These are phyloP conservation scores for Camelina hispida DNA, from an alignment of 345 rosid species.

Conservation along the genomic window DNA sequence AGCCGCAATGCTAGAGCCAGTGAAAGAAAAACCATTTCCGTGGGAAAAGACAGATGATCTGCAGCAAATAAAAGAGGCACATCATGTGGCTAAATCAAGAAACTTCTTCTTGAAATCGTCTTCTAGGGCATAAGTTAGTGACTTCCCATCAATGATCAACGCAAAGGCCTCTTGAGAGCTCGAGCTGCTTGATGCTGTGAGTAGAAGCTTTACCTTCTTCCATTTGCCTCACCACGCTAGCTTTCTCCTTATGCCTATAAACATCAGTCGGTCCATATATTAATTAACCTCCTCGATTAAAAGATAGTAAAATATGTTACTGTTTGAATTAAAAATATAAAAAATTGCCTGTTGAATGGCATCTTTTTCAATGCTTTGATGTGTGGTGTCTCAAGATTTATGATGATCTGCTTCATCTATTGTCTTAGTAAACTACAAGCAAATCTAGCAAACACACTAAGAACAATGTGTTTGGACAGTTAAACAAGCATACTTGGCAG, in stretches of 20 bases:
- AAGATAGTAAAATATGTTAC: background rate
- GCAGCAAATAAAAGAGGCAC: slow-evolving; percentile 96
- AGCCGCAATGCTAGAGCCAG: background rate
- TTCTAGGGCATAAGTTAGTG: slow-evolving; percentile 77
- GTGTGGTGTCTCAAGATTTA: slow-evolving; percentile 78
- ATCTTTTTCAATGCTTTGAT: slow-evolving; percentile 67
- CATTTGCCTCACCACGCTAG: slow-evolving; percentile 65
- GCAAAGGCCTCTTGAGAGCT: slow-evolving; percentile 67
- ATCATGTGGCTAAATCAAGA: slow-evolving; percentile 82
- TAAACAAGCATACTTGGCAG: slow-evolving; percentile 84
- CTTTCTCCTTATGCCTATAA: slow-evolving; percentile 69
- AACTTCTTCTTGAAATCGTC: slow-evolving; percentile 73
- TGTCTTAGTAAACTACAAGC: slow-evolving; percentile 95
- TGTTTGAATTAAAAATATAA: background rate
- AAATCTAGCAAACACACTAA: slow-evolving; percentile 48
- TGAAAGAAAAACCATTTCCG: background rate
- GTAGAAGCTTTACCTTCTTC: slow-evolving; percentile 57
- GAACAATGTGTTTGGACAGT: slow-evolving; percentile 49
- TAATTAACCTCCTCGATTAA: background rate
- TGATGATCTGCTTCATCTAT: slow-evolving; percentile 89
- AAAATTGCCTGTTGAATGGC: slow-evolving; percentile 56
- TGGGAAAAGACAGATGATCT: slow-evolving; percentile 62
- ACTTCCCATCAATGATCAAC: slow-evolving; percentile 88
- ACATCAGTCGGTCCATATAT: background rate
- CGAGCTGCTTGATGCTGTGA: slow-evolving; percentile 52